Conservation (phyloP, 306 rosid genomes). For the Lathyrus aphaca region DNA sequence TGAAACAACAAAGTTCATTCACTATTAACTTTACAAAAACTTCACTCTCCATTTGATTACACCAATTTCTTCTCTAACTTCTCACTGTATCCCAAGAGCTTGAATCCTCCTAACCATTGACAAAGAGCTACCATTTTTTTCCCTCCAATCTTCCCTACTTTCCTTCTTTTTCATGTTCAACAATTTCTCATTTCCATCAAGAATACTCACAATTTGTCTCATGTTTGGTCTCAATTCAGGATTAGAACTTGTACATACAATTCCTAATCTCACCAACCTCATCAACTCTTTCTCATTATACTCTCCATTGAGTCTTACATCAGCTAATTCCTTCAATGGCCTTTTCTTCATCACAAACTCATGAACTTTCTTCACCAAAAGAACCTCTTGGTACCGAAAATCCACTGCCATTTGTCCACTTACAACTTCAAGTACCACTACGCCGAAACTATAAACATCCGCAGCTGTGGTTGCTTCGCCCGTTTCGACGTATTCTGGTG, state of each 20-base stretch:
- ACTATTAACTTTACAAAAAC: constrained; percentile 35
- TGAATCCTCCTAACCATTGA: constrained; percentile 75
- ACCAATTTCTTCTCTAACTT: background rate
- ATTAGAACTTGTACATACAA: constrained; percentile 66
- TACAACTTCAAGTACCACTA: constrained; percentile 80
- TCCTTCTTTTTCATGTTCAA: constrained; percentile 52
- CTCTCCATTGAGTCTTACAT: constrained; percentile 64
- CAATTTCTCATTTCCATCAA: constrained; percentile 74
- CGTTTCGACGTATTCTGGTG: constrained; percentile 77
- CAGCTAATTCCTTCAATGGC: constrained; percentile 72
- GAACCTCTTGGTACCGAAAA: constrained; percentile 82
- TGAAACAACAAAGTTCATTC: constrained; percentile 28
- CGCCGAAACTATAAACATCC: constrained; percentile 90
- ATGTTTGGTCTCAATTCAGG: constrained; percentile 75
- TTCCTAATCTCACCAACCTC: constrained; percentile 69
- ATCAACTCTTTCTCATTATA: constrained; percentile 63
- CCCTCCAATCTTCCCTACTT: constrained; percentile 73
- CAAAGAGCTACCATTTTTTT: constrained; percentile 60
- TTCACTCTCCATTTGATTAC: constrained; percentile 20
- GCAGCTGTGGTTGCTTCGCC: constrained; percentile 76
- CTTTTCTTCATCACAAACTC: constrained; percentile 60
- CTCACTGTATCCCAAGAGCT: constrained; percentile 91
- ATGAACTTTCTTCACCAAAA: constrained; percentile 74
- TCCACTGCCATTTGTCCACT: constrained; percentile 89
- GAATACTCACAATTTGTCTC: constrained; percentile 74